Percentiles rank a stretch among this genome's conserved stretches.
Evolutionary conservation across 2,329 filamentous ascomycete genomes (phyloP).

Genomic region (Neocucurbitaria cava): DNA sequence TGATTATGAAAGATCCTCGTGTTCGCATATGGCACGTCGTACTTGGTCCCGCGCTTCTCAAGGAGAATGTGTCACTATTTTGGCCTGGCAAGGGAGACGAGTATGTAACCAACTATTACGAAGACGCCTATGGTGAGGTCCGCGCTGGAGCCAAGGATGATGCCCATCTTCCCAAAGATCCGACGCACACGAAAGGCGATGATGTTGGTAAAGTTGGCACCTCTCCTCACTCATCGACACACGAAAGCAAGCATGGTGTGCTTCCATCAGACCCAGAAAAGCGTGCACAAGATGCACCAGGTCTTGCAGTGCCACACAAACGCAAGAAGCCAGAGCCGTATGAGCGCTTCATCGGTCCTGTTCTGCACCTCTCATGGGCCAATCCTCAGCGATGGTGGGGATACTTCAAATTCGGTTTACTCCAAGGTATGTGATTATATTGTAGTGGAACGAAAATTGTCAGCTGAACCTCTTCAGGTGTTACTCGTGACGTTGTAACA

Average conservation of each 20-base stretch:
- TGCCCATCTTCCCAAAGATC: not conserved
- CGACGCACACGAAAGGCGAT: conserved; percentile 10
- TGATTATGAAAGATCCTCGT: conserved; percentile 33
- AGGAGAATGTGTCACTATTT: conserved; percentile 51
- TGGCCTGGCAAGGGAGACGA: conserved; percentile 46
- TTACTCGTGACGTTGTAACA: conserved; percentile 52
- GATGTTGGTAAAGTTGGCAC: too few species aligned
- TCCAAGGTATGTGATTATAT: conserved; percentile 32
- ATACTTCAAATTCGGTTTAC: conserved; percentile 54
- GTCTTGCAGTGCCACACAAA: too few species aligned
- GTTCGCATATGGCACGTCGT: conserved; percentile 34
- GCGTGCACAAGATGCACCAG: too few species aligned
- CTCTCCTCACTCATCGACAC: too few species aligned
- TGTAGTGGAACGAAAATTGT: not conserved
- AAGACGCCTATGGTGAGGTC: conserved; percentile 35
- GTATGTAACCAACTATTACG: conserved; percentile 52
- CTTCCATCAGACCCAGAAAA: too few species aligned
- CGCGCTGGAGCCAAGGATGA: conserved; percentile 22
- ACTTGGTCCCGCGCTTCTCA: conserved; percentile 50
- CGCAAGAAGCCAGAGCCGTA: conserved; percentile 38
- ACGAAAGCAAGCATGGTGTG: too few species aligned
- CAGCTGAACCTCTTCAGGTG: conserved; percentile 29
- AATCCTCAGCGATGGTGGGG: conserved; percentile 45
- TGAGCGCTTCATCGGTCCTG: conserved; percentile 45
- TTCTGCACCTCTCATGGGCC: conserved; percentile 37